phyloP scores from a whole-genome alignment of 176 grass and related monocot species.

The Cenchrus fungigraminus region DNA sequence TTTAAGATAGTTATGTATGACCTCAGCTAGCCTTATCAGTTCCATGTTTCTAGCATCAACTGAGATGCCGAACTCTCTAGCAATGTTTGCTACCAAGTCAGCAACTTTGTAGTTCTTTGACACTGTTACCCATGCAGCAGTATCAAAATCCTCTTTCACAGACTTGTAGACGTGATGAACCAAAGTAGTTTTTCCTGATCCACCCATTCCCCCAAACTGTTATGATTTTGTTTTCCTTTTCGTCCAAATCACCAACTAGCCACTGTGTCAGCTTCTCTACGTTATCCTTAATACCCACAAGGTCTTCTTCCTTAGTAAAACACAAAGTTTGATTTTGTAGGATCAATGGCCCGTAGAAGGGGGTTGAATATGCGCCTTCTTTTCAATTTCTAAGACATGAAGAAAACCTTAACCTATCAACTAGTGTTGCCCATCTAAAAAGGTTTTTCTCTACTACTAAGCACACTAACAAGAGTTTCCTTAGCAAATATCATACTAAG shows the following conservation, averaged over 20 bases:
- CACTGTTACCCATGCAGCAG: background rate
- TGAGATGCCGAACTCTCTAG: background rate
- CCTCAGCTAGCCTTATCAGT: background rate
- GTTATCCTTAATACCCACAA: constrained; percentile 5
- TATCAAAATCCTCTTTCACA: background rate
- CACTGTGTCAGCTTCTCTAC: background rate
- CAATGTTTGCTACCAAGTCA: background rate
- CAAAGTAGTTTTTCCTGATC: background rate
- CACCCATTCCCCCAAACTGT: constrained; percentile 29
- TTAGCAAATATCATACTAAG: too few relatives aligned
- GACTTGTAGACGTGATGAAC: background rate
- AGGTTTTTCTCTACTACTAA: too few relatives aligned
- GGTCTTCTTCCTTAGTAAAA: background rate
- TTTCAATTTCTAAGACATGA: too few relatives aligned
- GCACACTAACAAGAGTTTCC: too few relatives aligned
- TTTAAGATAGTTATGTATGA: background rate
- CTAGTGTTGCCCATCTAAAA: too few relatives aligned
- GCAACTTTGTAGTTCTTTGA: background rate
- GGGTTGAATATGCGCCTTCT: too few relatives aligned
- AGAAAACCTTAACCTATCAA: too few relatives aligned
- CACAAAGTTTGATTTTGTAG: too few relatives aligned
- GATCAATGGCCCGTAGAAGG: too few relatives aligned
- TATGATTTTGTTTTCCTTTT: background rate
- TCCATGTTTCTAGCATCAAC: background rate
- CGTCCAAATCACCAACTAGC: background rate